Evolutionary conservation across 345 rosid genomes (phyloP).

Genomic region (Psidium guajava): DNA sequence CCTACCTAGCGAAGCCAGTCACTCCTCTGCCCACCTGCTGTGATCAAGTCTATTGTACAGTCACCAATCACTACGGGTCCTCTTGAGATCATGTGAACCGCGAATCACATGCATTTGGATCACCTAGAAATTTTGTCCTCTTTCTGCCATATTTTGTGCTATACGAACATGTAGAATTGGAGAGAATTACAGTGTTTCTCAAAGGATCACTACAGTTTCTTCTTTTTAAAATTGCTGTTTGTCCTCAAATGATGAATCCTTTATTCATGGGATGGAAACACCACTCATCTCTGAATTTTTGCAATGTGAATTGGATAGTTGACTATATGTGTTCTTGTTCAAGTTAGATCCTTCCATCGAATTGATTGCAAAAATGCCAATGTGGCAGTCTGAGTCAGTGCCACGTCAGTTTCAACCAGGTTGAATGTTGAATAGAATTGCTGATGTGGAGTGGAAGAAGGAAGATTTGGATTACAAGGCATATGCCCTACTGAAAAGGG

Average conservation of each 20-base stretch:
- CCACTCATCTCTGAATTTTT: neutral
- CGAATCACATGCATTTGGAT: neutral
- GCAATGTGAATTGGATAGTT: neutral
- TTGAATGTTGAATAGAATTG: too few species aligned
- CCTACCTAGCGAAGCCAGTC: conserved; percentile 17
- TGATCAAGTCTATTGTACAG: neutral
- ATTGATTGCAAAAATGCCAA: too few species aligned
- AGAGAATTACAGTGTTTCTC: neutral
- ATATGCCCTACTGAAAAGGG: neutral
- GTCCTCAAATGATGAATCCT: neutral
- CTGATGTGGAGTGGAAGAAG: too few species aligned
- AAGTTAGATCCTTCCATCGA: neutral
- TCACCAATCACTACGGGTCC: neutral
- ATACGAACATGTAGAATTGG: neutral
- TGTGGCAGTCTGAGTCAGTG: too few species aligned
- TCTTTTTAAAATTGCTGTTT: neutral
- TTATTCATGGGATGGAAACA: neutral
- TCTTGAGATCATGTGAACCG: neutral
- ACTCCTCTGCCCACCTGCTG: neutral
- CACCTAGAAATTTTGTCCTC: neutral
- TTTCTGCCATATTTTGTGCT: neutral
- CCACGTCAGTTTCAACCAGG: too few species aligned
- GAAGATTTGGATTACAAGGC: too few species aligned
- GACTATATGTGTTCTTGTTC: neutral
- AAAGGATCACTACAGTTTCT: neutral